Percentiles rank a stretch among this genome's conserved stretches.
These are phyloP conservation scores for Sporothrix euskadiensis DNA, from an alignment of 2,329 filamentous ascomycete genomes.

Conservation along the genomic window DNA sequence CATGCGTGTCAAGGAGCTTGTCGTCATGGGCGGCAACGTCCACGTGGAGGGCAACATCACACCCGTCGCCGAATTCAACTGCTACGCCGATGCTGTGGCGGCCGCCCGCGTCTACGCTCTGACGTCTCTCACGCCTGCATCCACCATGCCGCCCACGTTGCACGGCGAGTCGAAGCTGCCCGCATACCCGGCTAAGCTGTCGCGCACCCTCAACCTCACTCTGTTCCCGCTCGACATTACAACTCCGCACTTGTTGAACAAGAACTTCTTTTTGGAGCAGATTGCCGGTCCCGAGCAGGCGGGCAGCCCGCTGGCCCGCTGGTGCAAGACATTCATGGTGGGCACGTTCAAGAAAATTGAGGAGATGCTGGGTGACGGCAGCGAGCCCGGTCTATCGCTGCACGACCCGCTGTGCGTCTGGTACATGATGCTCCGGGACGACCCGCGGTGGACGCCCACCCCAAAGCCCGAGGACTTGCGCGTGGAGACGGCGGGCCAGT, in stretches of 20 bases:
- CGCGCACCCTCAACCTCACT: conserved; percentile 64
- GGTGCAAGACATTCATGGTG: conserved; percentile 71
- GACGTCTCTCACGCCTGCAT: conserved; percentile 69
- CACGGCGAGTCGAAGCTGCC: conserved; percentile 53
- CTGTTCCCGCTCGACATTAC: conserved; percentile 80
- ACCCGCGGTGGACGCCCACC: conserved; percentile 59
- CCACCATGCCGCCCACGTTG: conserved; percentile 75
- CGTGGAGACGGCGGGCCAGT: conserved; percentile 87
- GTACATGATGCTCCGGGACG: conserved; percentile 67
- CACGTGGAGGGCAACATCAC: conserved; percentile 77
- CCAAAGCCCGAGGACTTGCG: conserved; percentile 75
- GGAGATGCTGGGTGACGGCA: conserved; percentile 58
- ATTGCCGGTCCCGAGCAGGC: conserved; percentile 57
- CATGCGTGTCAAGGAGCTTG: conserved; percentile 81
- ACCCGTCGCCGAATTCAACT: conserved; percentile 92
- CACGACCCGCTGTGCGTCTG: conserved; percentile 79
- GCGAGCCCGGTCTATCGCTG: conserved; percentile 62
- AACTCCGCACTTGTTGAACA: conserved; percentile 65
- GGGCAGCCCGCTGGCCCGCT: conserved; percentile 72
- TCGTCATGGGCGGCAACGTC: conserved; percentile 93
- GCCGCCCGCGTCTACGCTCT: conserved; percentile 75
- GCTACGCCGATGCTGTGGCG: conserved; percentile 81
- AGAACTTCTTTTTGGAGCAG: conserved; percentile 58
- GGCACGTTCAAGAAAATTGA: conserved; percentile 70
- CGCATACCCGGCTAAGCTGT: conserved; percentile 64